Base-by-base conservation (phyloP, 2,329 filamentous ascomycete species). In the Pestalotiopsis sp. region DNA sequence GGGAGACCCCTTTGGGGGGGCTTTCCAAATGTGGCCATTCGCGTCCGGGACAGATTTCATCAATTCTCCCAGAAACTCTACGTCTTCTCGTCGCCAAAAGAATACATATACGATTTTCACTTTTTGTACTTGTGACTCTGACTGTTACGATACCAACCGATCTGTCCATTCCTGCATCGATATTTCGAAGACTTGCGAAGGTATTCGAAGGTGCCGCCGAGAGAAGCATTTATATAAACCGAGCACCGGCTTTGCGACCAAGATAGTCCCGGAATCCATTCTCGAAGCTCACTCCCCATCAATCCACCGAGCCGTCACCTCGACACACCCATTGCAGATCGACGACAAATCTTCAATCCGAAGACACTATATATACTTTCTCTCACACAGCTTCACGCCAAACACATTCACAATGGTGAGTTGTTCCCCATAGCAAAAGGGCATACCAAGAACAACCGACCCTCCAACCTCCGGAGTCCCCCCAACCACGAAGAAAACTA, bases 361-460 rank as follows among this genome's bases (percentile, higher is more conserved):
- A 11, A 52, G 17, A 9, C 17, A 17, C 2, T 23, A 41, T 45
- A 61, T 38, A 64, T 14, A 27, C 20, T 9, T 13, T 9, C 14
- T 13, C 23, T n/a, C 25, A 1, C 31, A 41, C 36, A 7, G 14
- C 1, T 31, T 60, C 6, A 73, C 39, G 74, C 64, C 66, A 70
- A 74, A 61, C 13, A 73, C 36, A 74, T 66, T 68, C 72, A 74
- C 68, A 73, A 77, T 77, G 76, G 76, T 77, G 75, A 14, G 36
- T 64, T 36, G 39, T 23, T 64, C 38, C 23, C 36, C 25, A 7
- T 39, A 25, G 41, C 31, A 36, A 36, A 36, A 36, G 31, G 31
- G 31, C 7, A 6, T 7, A 36, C 31, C 31, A 9, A 36, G 31
- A 31, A 31, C 31, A 6, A 31, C 31, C 31, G 31, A 31, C 31